phyloP scores from a whole-genome alignment of 257 asterid genomes.

The Capsicum rhomboideum region DNA sequence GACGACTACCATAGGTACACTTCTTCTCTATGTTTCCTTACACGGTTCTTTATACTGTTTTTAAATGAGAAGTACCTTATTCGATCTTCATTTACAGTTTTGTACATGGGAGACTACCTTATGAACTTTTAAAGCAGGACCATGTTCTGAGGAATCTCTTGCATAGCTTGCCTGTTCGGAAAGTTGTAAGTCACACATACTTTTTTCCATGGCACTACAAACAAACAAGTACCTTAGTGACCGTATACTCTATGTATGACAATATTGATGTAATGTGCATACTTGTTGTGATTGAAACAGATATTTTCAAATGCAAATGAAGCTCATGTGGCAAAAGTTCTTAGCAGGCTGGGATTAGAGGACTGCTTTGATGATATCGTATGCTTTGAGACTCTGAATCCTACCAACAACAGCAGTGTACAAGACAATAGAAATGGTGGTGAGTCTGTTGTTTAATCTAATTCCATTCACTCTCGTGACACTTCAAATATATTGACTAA shows the following conservation, averaged over 20 bases:
- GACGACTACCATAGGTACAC: slow-evolving; percentile 78
- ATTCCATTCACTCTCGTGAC: neutral
- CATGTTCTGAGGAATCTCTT: slow-evolving; percentile 51
- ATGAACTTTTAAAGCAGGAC: slow-evolving; percentile 65
- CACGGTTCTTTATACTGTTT: neutral
- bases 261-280: neutral
- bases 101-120: slow-evolving; percentile 87
- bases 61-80: neutral
- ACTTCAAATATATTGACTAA: neutral
- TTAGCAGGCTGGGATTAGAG: slow-evolving; percentile 71
- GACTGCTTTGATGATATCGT: slow-evolving; percentile 75
- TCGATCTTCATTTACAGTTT: slow-evolving; percentile 26
- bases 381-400: slow-evolving; percentile 77
- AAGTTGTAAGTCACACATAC: slow-evolving; percentile 53
- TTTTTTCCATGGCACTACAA: neutral
- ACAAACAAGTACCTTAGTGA: neutral
- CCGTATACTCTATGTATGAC: neutral
- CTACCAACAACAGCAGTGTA: slow-evolving; percentile 19
- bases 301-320: slow-evolving; percentile 89
- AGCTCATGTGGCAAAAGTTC: slow-evolving; percentile 73
- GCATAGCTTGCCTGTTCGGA: slow-evolving; percentile 61
- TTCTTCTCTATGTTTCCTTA: neutral
- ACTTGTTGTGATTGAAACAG: slow-evolving; percentile 26
- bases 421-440: slow-evolving; percentile 21
- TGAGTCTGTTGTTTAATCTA: slow-evolving; percentile 17